Evolutionary conservation across 306 rosid species (phyloP).

Genomic region (Pterocarpus santalinus): DNA sequence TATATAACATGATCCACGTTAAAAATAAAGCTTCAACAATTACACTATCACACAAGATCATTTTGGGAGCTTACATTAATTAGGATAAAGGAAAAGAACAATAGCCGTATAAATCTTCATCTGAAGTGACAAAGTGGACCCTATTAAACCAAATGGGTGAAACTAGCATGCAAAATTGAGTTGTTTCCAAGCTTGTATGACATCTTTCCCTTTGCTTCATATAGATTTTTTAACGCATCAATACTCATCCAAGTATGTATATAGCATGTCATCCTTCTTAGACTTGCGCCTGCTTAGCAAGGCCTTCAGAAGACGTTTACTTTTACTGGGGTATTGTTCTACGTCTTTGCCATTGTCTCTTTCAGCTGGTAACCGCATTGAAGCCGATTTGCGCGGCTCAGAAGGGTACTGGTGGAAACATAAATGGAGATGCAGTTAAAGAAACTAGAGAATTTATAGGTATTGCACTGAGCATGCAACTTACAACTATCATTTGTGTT

Average conservation of each 20-base stretch:
- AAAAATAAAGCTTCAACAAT: conserved; percentile 33
- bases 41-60: conserved; percentile 43
- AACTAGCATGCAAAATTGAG: conserved; percentile 53
- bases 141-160: conserved; percentile 44
- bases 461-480: neutral
- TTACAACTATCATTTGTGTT: neutral
- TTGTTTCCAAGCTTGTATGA: conserved; percentile 51
- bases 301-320: conserved; percentile 94
- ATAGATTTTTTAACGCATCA: conserved; percentile 49
- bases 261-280: conserved; percentile 91
- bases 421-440: conserved; percentile 21
- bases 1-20: conserved; percentile 39
- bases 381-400: conserved; percentile 91
- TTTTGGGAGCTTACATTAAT: conserved; percentile 30
- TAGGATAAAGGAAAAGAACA: conserved; percentile 12
- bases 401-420: conserved; percentile 77
- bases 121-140: conserved; percentile 39
- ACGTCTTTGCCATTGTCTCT: conserved; percentile 69
- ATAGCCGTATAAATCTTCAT: conserved; percentile 37
- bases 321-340: conserved; percentile 90
- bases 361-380: conserved; percentile 90
- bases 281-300: conserved; percentile 97
- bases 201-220: conserved; percentile 45
- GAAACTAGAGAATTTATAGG: conserved; percentile 12
- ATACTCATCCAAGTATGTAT: conserved; percentile 94